phyloP scores from a whole-genome alignment of 257 asterid genomes.

The Gentiana dahurica region DNA sequence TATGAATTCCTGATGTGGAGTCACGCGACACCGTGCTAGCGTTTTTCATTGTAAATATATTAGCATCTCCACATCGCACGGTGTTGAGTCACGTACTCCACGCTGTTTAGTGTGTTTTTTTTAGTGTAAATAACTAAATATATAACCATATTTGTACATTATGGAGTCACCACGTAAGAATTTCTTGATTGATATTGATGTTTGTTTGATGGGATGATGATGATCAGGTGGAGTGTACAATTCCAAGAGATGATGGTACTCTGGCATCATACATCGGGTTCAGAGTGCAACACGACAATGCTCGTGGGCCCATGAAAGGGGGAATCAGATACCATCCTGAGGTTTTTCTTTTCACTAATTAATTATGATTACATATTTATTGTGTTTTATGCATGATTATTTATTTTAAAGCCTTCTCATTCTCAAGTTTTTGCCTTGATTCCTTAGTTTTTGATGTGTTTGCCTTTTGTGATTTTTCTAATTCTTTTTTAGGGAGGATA shows the following conservation, averaged over 20 bases:
- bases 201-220: constrained; percentile 1
- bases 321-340: constrained; percentile 98
- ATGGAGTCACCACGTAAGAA: no score
- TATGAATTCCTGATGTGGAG: no score
- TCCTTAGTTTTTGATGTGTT: neutral
- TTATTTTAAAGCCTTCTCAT: no score
- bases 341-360: constrained; percentile 25
- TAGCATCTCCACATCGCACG: no score
- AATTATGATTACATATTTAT: no score
- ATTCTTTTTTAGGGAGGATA: neutral
- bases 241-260: constrained; percentile 89
- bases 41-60: no score
- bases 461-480: neutral
- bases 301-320: constrained; percentile 99
- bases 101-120: no score
- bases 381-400: no score
- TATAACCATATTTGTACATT: no score
- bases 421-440: constrained; percentile 3
- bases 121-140: no score
- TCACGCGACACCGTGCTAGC: no score
- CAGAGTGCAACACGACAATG: constrained; percentile 88
- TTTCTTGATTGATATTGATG: neutral
- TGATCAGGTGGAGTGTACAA: constrained; percentile 86
- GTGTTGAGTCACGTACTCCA: no score
- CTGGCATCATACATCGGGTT: constrained; percentile 82